Base-by-base conservation (phyloP, 805 yeast genomes). In the Lachancea sp. region DNA sequence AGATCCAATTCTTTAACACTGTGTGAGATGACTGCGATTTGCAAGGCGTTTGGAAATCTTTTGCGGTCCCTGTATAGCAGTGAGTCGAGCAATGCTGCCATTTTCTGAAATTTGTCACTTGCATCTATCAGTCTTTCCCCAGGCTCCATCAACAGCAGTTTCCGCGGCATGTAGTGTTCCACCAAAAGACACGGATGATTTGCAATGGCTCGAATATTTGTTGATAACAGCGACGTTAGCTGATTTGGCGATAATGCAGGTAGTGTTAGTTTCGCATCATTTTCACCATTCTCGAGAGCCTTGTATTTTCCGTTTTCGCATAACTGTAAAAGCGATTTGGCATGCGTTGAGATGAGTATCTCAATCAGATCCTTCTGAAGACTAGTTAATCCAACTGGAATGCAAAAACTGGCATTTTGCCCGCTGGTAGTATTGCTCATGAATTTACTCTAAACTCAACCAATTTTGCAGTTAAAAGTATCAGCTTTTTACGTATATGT, bases 91-190 rank as follows among this genome's bases (percentile, higher is more conserved):
- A 82, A 52, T 31, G 70, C 63, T 53, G 82, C 79, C 49, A 82
- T 70, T 38, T 73, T 66, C 48, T 65, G 66, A 47, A 82, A 78
- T 54, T 84, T 84, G 25, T 81, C 85, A 17, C 85, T 77, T 9
- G 80, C 68, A 35, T 63, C 62, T 35, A 71, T 64, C 40, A 83
- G 63, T 38, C 74, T 61, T 44, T 76, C 79, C 47, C 77, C 82
- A 1, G 84, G 70, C 51, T 82, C 85, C 80, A 79, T 76, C 32
- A 82, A 65, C 13, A 85, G 59, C 50, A 84, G 65, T 45, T 81
- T 82, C 52, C 79, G 78, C 7, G 93, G 89, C 60, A 84, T 79
- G 54, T 78, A 85, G 60, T 85, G 93, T 52, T 83, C 85, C 26
- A 85, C 90, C 36, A 85, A 59, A 33, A 85, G 63, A 35, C 82